Evolutionary conservation across 225 moss, liverwort and hornwort species (phyloP).

Genomic region (Polytrichum commune): DNA sequence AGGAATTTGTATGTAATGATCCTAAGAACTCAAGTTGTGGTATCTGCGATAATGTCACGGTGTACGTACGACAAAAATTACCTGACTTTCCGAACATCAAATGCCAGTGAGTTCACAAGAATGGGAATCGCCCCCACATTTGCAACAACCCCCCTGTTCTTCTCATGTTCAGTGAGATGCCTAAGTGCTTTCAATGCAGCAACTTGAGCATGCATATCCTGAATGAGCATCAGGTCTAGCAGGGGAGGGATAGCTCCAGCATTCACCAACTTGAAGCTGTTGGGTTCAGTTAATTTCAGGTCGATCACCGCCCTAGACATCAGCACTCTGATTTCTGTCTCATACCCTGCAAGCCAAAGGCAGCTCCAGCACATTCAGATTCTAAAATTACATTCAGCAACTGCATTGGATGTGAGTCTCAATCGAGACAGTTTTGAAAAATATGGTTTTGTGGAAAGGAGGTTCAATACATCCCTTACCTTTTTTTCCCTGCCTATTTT

Average conservation of each 20-base stretch:
- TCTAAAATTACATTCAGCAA: too few relatives aligned
- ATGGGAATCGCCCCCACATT: conserved; percentile 46
- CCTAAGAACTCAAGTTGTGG: too few relatives aligned
- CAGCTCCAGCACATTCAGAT: conserved; percentile 1
- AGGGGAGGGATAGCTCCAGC: conserved; percentile 41
- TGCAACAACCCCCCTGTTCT: conserved; percentile 34
- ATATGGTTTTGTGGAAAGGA: too few relatives aligned
- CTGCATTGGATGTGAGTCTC: too few relatives aligned
- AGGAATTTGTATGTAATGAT: too few relatives aligned
- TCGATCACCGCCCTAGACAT: conserved; percentile 47
- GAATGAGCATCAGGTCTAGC: conserved; percentile 33
- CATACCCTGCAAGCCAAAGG: conserved; percentile 21
- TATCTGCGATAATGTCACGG: too few relatives aligned
- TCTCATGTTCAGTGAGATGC: conserved; percentile 36
- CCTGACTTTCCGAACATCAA: conserved; percentile 32
- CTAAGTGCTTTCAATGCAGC: conserved; percentile 43
- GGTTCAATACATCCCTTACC: too few relatives aligned
- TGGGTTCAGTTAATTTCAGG: conserved; percentile 35
- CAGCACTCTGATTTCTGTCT: conserved; percentile 27
- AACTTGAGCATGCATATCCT: conserved; percentile 6
- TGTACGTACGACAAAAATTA: not conserved
- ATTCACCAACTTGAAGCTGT: conserved; percentile 23
- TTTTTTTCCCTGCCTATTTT: too few relatives aligned
- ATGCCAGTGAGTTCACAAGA: conserved; percentile 36
- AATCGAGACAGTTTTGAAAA: too few relatives aligned